These are phyloP conservation scores for Fagopyrum homotropicum DNA, from an alignment of 148 eudicot species.

Conservation along the genomic window DNA sequence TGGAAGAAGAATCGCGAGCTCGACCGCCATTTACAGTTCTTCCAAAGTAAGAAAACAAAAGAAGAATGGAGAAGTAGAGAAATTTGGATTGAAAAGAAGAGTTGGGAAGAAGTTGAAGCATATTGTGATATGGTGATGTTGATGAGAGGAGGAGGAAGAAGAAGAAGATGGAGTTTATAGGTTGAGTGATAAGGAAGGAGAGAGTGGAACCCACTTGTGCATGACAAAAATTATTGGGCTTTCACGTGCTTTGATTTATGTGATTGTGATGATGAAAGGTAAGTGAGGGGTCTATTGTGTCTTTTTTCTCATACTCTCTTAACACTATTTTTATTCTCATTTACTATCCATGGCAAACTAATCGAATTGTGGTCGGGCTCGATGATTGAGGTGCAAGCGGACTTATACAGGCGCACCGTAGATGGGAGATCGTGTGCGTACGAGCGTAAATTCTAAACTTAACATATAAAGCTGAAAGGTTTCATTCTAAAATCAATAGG, in stretches of 20 bases:
- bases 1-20: background rate
- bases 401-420: too few relatives aligned
- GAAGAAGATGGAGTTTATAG: background rate
- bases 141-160: background rate
- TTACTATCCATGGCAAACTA: too few relatives aligned
- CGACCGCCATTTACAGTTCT: too few relatives aligned
- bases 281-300: background rate
- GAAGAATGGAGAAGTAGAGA: background rate
- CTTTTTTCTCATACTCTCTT: background rate
- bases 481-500: background rate
- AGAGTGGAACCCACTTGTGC: constrained; percentile 8
- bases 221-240: constrained; percentile 1
- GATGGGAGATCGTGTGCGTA: too few relatives aligned
- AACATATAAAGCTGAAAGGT: background rate
- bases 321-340: too few relatives aligned
- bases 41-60: background rate
- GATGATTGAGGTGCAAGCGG: too few relatives aligned
- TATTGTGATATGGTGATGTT: background rate
- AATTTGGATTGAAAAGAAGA: background rate
- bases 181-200: background rate
- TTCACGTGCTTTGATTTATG: constrained; percentile 6
- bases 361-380: too few relatives aligned
- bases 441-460: too few relatives aligned
- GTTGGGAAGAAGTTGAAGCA: background rate
- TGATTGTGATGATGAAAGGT: background rate